Evolutionary conservation across 441 rosid species (phyloP).

Genomic region (Mallotus repandus): DNA sequence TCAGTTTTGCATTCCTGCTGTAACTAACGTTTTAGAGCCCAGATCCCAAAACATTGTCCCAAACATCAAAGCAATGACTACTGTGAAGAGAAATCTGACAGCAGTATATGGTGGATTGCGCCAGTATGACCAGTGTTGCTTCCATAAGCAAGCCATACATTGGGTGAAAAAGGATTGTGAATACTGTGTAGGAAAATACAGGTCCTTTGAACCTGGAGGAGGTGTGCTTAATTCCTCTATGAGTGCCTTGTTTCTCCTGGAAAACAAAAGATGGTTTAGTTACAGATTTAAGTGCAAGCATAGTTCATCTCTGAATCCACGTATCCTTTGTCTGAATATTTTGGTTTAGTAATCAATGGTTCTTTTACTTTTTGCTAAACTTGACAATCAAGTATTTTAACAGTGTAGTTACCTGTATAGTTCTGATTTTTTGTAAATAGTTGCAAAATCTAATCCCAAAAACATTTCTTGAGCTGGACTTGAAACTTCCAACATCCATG

Average conservation of each 20-base stretch:
- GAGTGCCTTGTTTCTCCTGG: slow-evolving; percentile 72
- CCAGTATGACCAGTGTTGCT: slow-evolving; percentile 79
- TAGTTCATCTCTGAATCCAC: neutral
- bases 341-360: too few relatives aligned
- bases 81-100: slow-evolving; percentile 65
- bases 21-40: slow-evolving; percentile 55
- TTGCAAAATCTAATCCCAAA: slow-evolving; percentile 57
- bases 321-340: too few relatives aligned
- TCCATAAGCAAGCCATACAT: slow-evolving; percentile 76
- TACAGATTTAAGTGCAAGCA: neutral
- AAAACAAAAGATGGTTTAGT: neutral
- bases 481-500: slow-evolving; percentile 84
- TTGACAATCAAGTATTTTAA: neutral
- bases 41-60: slow-evolving; percentile 82
- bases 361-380: too few relatives aligned
- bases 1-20: neutral
- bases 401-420: slow-evolving; percentile 43
- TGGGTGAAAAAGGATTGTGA: slow-evolving; percentile 60
- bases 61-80: slow-evolving; percentile 56
- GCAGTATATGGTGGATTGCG: slow-evolving; percentile 82
- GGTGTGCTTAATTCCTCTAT: slow-evolving; percentile 55
- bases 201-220: slow-evolving; percentile 54
- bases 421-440: slow-evolving; percentile 57
- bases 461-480: slow-evolving; percentile 47
- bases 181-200: slow-evolving; percentile 56